A percentile compares a stretch with the other conserved stretches of the same genome.
Conservation (phyloP, 176 grass and related monocot genomes). For the Oryza australiensis region DNA sequence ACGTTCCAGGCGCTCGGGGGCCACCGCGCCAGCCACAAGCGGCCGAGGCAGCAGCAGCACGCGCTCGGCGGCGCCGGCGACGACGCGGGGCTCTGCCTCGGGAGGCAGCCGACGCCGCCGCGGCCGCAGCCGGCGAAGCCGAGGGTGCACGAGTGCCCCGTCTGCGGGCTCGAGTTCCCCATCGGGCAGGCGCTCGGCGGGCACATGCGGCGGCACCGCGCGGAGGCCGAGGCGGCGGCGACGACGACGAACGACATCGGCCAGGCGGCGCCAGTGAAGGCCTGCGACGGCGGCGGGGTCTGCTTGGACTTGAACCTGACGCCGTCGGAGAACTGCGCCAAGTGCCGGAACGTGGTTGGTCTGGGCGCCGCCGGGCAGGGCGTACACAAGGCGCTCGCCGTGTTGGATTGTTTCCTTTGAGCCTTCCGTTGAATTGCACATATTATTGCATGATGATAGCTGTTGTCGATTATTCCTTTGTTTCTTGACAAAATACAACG, state of each 20-base stretch:
- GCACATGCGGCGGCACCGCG: slow-evolving; percentile 82
- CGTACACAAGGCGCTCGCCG: slow-evolving; percentile 56
- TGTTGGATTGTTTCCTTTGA: slow-evolving; percentile 70
- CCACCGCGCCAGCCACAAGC: slow-evolving; percentile 90
- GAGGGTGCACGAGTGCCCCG: slow-evolving; percentile 68
- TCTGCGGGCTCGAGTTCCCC: slow-evolving; percentile 85
- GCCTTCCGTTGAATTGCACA: not conserved
- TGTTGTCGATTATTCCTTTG: slow-evolving; percentile 7
- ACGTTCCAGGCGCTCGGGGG: slow-evolving; percentile 96
- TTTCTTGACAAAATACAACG: slow-evolving; percentile 18
- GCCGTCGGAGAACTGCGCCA: slow-evolving; percentile 72
- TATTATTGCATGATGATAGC: slow-evolving; percentile 15
- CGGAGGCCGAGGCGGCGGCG: slow-evolving; percentile 35
- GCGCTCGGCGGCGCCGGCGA: not conserved
- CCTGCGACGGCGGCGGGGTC: slow-evolving; percentile 40
- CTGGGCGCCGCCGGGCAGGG: slow-evolving; percentile 31
- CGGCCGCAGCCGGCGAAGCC: slow-evolving; percentile 32
- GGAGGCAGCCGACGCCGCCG: not conserved
- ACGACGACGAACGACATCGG: not conserved
- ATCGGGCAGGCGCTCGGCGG: slow-evolving; percentile 86
- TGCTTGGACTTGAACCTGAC: slow-evolving; percentile 78
- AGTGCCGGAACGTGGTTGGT: slow-evolving; percentile 46
- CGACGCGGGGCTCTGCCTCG: slow-evolving; percentile 33
- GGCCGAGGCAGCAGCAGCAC: slow-evolving; percentile 18
- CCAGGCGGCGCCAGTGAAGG: not conserved